Evolutionary conservation across 768 basidiomycete species (phyloP).

Genomic region (Calocera viscosa): DNA sequence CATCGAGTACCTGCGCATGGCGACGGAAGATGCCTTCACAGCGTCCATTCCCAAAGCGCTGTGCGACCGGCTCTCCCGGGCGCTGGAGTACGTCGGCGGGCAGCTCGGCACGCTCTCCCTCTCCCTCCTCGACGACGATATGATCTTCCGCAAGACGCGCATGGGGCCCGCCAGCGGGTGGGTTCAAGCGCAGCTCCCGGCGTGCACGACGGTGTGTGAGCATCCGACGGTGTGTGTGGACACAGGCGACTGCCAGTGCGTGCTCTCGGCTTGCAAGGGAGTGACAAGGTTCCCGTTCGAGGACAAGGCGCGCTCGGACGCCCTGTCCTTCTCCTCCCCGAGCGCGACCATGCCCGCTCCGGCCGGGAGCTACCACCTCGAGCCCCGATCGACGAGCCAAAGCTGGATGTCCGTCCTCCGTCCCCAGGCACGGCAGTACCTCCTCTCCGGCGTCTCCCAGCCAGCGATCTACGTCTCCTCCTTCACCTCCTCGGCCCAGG

Average conservation of each 20-base stretch:
- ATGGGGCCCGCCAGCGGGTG: slow-evolving; percentile 15
- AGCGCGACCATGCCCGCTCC: slow-evolving; percentile 1
- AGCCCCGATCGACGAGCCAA: neutral
- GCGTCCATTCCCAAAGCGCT: slow-evolving; percentile 9
- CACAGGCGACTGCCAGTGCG: slow-evolving; percentile 27
- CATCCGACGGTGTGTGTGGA: slow-evolving; percentile 27
- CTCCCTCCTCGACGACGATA: neutral
- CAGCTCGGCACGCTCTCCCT: slow-evolving; percentile 12
- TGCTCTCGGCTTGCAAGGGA: slow-evolving; percentile 22
- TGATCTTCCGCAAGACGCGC: neutral
- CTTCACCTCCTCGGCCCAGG: slow-evolving; percentile 20
- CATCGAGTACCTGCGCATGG: slow-evolving; percentile 25
- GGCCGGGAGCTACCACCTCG: neutral
- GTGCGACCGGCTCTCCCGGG: slow-evolving; percentile 11
- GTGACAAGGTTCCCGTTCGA: slow-evolving; percentile 20
- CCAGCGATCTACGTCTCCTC: slow-evolving; percentile 25
- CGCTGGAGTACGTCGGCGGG: neutral
- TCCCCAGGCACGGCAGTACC: slow-evolving; percentile 19
- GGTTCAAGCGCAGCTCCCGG: slow-evolving; percentile 22
- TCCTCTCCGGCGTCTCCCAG: slow-evolving; percentile 19
- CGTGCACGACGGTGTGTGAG: slow-evolving; percentile 27
- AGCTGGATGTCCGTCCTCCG: slow-evolving; percentile 24
- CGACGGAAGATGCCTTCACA: slow-evolving; percentile 18
- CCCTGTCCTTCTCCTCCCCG: slow-evolving; percentile 12
- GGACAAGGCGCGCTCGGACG: slow-evolving; percentile 13